A percentile compares a stretch with the other conserved stretches of the same genome.
Conservation (phyloP, 129 eudicot genomes). For the Tagetes erecta region DNA sequence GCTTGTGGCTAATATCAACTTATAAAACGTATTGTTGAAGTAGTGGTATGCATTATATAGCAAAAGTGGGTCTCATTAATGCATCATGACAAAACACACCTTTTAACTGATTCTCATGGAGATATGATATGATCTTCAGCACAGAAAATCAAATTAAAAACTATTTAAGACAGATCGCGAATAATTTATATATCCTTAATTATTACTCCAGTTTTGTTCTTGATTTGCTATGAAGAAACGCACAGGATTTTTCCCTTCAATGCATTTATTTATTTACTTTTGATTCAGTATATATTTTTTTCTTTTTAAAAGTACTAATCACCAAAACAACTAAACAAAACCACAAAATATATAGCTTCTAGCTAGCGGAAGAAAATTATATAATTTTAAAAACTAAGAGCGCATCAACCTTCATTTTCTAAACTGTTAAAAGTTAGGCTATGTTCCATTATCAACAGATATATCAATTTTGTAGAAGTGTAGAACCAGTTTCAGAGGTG, state of each 20-base stretch:
- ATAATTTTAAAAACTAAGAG: too few relatives aligned
- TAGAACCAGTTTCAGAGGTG: too few relatives aligned
- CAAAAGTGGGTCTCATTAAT: not conserved
- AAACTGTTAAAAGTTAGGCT: too few relatives aligned
- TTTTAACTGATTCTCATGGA: constrained; percentile 29
- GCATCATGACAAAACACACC: constrained; percentile 30
- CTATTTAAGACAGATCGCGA: not conserved
- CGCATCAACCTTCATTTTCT: too few relatives aligned
- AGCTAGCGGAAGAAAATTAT: too few relatives aligned
- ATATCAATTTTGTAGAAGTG: too few relatives aligned
- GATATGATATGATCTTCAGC: constrained; percentile 19
- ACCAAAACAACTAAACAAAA: too few relatives aligned
- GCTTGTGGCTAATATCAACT: too few relatives aligned
- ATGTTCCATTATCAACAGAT: too few relatives aligned
- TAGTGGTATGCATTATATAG: not conserved
- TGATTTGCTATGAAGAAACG: not conserved
- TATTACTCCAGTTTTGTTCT: not conserved
- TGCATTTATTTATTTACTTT: not conserved
- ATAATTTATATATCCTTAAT: not conserved
- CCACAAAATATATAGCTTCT: too few relatives aligned
- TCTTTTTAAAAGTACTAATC: not conserved
- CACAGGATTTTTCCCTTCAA: not conserved
- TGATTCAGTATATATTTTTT: not conserved
- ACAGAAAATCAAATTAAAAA: constrained; percentile 16
- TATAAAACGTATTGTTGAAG: not conserved